Base-by-base conservation (phyloP, 805 yeast species). In the Metschnikowia kunwiensis region DNA sequence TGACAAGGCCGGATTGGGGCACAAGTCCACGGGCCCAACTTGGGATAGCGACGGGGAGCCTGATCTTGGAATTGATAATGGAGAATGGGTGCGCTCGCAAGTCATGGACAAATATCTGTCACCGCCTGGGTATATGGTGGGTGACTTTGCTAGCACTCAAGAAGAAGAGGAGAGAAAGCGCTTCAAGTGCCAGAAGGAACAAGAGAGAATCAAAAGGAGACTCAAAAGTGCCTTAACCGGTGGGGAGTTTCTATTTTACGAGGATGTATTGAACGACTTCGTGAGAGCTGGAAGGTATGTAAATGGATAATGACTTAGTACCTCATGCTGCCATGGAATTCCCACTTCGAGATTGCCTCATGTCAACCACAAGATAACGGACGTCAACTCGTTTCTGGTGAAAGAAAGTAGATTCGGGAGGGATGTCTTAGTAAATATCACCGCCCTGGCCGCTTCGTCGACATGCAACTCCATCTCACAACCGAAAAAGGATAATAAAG, bases 61-160 rank as follows among this genome's bases (percentile, higher is more conserved):
- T 4, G 29, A 32, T 6, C n/a, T 15, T 7, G 32, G n/a, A 10
- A 20, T 22, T 7, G 40, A 38, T 12, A 30, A 22, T 2, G 27
- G 16, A 15, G 28, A 21, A 21, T 36, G 48, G 44, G 55, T 47
- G 7, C 46, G 30, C 28, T 57, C 46, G 13, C 70, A 65, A 46
- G 44, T 63, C 7, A 61, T 54, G 47, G 68, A 63, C 42, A 60
- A 59, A 41, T 57, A 61, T 31, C 62, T 63, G 36, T 57, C 64
- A 5, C 70, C 70, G 2, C 68, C 69, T 2, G 69, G 70, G 12
- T 65, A 59, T 41, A 64, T 64, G 68, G 44, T 47, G 13, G 63
- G 65, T 14, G 66, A 60, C 29, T 65, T 65, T 35, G 66, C 65
- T 5, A 45, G 48, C 24, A 61, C 66, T 1, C 67, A 62, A 36